Base-by-base conservation (phyloP, 352 stramenopile genomes). In the Thalassiosira oceanica region DNA sequence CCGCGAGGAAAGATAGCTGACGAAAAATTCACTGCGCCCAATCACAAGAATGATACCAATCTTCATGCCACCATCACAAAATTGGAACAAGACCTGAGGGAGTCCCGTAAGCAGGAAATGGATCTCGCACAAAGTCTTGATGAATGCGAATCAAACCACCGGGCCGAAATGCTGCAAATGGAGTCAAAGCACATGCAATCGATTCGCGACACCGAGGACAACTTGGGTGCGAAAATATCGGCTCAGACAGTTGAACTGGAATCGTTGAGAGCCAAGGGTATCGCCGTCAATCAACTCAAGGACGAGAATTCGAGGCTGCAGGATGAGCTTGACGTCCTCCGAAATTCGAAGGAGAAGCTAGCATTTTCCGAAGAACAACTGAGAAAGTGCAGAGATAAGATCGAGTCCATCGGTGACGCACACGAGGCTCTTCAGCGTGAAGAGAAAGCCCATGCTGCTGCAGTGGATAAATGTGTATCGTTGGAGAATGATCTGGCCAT, bases 251-350 rank as follows among this genome's bases (percentile, higher is more conserved):
- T 54, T 4, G 53, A 87, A 21, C 18, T 89, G 1, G 35, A 72
- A 16, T 33, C 61, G 8, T 20, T 81, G 15, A 44, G 61, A 29
- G 31, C 79, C 33, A 26, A 55, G 29, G 60, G 54, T 24, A 26
- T 73, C 21, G 53, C 52, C 31, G 56, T 48, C 21, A 41, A 61
- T 10, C 18, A 74, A 31, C 53, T 76, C 20, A 65, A 75, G 27
- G 58, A 82, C 29, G 65, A 89, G 69, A 52, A 86, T 15, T 53
- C 42, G 13, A 63, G 45, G 18, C 46, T 86, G 7, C 61, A 68
- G n/a, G 84, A 91, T 62, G 84, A 91, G 36, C 54, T 91, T 3
- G 84, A 91, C 42, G 44, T 89, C 21, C 42, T 88, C 23, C 26
- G 70, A 46, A 72, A 73, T 46, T 80, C 71, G 3, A 78, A 89